Evolutionary conservation across 306 rosid genomes (phyloP).

Genomic region (Castanea mollissima): DNA sequence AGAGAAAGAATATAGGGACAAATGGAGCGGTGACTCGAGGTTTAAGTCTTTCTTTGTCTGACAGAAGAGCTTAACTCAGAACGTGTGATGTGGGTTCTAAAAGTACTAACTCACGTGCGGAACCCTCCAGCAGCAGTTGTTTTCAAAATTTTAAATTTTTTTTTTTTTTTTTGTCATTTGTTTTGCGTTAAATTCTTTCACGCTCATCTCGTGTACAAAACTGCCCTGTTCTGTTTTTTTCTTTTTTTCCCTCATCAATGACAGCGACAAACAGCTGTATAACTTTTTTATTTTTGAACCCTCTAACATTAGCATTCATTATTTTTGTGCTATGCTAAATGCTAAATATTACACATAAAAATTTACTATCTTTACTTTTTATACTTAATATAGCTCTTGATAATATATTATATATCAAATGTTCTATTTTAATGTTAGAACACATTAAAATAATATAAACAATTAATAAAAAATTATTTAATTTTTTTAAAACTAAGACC

Average conservation of each 20-base stretch:
- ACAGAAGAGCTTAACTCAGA: not conserved
- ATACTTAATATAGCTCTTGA: no score
- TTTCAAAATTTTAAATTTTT: not conserved
- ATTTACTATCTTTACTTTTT: no score
- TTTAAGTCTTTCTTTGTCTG: not conserved
- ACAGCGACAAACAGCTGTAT: not conserved
- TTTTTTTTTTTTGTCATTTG: not conserved
- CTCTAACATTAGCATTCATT: not conserved
- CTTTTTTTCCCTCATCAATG: not conserved
- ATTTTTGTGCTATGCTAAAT: no score
- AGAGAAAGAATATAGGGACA: no score
- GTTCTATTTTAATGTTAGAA: no score
- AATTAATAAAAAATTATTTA: no score
- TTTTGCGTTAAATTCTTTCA: not conserved
- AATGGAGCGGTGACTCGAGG: no score
- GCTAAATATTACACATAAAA: no score
- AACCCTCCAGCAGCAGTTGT: not conserved
- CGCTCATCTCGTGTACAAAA: conserved; percentile 10
- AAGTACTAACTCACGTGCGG: not conserved
- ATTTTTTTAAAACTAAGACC: no score
- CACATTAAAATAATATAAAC: no score
- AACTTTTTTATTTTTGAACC: not conserved
- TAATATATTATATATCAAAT: no score
- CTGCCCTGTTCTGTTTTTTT: not conserved
- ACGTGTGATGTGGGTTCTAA: no score